Evolutionary conservation across 202 grass and related monocot species (phyloP).

Genomic region (Zizania palustris): DNA sequence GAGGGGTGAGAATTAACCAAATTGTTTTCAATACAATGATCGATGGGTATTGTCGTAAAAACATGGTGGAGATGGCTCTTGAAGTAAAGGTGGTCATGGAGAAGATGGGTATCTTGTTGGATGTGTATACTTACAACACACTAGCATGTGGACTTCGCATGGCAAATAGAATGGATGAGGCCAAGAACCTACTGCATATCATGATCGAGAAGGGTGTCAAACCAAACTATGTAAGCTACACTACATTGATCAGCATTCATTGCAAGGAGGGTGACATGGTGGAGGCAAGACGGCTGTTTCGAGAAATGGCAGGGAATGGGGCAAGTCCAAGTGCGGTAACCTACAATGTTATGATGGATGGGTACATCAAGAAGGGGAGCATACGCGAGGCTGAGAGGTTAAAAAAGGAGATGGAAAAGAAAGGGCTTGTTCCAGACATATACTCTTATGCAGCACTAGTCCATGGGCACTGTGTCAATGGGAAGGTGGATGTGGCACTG

Average conservation of each 20-base stretch:
- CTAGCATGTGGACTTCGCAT: slow-evolving; percentile 71
- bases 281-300: slow-evolving; percentile 76
- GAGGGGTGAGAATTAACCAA: slow-evolving; percentile 66
- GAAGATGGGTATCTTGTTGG: slow-evolving; percentile 61
- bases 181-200: slow-evolving; percentile 69
- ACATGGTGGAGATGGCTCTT: slow-evolving; percentile 67
- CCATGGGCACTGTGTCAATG: slow-evolving; percentile 75
- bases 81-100: slow-evolving; percentile 68
- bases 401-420: slow-evolving; percentile 88
- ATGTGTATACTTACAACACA: slow-evolving; percentile 76
- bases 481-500: slow-evolving; percentile 78
- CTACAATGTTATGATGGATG: slow-evolving; percentile 89
- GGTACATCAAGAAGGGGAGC: slow-evolving; percentile 71
- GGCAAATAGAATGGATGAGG: slow-evolving; percentile 57
- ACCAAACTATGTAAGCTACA: slow-evolving; percentile 65
- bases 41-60: slow-evolving; percentile 65
- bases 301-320: slow-evolving; percentile 64
- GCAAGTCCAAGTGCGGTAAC: slow-evolving; percentile 55
- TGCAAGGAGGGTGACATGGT: slow-evolving; percentile 91
- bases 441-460: slow-evolving; percentile 80
- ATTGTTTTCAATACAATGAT: slow-evolving; percentile 83
- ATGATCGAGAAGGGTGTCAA: slow-evolving; percentile 72
- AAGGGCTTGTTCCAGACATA: slow-evolving; percentile 69
- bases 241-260: slow-evolving; percentile 81
- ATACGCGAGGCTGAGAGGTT: slow-evolving; percentile 78